Percentiles rank a stretch among this genome's conserved stretches.
phyloP scores from a whole-genome alignment of 345 rosid species.

The Brassica cretica region DNA sequence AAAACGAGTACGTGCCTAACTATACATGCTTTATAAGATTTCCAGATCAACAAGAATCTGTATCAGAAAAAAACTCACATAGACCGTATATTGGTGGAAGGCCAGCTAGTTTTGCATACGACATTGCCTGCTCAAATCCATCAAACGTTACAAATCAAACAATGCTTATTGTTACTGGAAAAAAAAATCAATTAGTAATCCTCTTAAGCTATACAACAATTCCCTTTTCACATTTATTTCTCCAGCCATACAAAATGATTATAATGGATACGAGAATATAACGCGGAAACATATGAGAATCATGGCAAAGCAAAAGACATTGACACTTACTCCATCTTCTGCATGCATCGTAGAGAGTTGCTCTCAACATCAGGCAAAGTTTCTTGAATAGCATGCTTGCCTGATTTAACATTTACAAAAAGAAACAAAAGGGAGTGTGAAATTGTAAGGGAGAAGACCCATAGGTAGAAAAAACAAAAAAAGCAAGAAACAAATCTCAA shows the following conservation, averaged over 20 bases:
- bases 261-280: no score
- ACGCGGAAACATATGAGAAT: no score
- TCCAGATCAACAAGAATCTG: not conserved
- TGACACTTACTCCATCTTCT: no score
- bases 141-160: slow-evolving; percentile 6
- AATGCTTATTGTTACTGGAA: not conserved
- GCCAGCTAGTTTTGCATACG: slow-evolving; percentile 97
- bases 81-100: slow-evolving; percentile 88
- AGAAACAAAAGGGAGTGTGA: not conserved
- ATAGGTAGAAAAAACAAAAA: not conserved
- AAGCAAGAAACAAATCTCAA: not conserved
- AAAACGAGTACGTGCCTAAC: no score
- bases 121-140: slow-evolving; percentile 85
- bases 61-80: slow-evolving; percentile 59
- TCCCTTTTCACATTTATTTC: no score
- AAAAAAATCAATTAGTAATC: no score
- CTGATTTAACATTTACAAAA: slow-evolving; percentile 42
- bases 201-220: no score
- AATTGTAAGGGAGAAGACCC: not conserved
- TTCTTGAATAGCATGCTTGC: slow-evolving; percentile 76
- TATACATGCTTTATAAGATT: no score
- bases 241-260: no score
- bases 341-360: no score
- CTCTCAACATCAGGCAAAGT: slow-evolving; percentile 88
- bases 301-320: no score